A percentile compares a stretch with the other conserved stretches of the same genome.
phyloP scores from a whole-genome alignment of 768 basidiomycete genomes.

The Lactarius quietus region DNA sequence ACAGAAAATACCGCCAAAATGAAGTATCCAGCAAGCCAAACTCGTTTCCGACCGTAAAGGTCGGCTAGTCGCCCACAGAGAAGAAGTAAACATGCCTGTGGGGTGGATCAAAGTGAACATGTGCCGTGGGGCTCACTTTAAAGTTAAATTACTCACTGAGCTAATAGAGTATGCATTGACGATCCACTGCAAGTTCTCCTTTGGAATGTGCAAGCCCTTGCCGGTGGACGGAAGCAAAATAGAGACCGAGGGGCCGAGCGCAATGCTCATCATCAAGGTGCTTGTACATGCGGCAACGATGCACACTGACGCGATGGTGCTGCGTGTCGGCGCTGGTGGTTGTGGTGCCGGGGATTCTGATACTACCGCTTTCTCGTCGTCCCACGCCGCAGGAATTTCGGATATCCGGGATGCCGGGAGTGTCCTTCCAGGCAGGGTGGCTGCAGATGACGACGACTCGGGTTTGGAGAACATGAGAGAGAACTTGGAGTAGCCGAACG shows the following conservation, averaged over 20 bases:
- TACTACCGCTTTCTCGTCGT: background rate
- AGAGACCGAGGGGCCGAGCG: slow-evolving; percentile 28
- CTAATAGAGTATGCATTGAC: slow-evolving; percentile 64
- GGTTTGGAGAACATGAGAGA: background rate
- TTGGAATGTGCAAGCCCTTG: slow-evolving; percentile 43
- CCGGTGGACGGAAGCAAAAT: slow-evolving; percentile 34
- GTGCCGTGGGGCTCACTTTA: no score
- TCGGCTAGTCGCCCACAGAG: slow-evolving; percentile 79
- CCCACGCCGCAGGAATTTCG: background rate
- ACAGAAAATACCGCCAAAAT: slow-evolving; percentile 56
- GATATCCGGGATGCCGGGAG: background rate
- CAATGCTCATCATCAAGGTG: slow-evolving; percentile 33
- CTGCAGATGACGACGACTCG: background rate
- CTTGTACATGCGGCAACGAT: slow-evolving; percentile 32
- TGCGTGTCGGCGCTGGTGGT: background rate
- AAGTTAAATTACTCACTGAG: slow-evolving; percentile 43
- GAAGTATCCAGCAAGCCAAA: slow-evolving; percentile 58
- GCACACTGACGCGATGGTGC: slow-evolving; percentile 14
- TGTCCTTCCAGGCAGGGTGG: background rate
- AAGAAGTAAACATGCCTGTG: slow-evolving; percentile 77
- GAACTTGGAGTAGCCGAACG: no score
- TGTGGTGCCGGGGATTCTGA: background rate
- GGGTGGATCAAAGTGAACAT: no score
- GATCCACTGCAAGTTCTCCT: slow-evolving; percentile 62
- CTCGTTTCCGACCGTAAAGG: slow-evolving; percentile 67